Conservation (phyloP, 2,329 filamentous ascomycete species). For the Colletotrichum gloeosporioides region DNA sequence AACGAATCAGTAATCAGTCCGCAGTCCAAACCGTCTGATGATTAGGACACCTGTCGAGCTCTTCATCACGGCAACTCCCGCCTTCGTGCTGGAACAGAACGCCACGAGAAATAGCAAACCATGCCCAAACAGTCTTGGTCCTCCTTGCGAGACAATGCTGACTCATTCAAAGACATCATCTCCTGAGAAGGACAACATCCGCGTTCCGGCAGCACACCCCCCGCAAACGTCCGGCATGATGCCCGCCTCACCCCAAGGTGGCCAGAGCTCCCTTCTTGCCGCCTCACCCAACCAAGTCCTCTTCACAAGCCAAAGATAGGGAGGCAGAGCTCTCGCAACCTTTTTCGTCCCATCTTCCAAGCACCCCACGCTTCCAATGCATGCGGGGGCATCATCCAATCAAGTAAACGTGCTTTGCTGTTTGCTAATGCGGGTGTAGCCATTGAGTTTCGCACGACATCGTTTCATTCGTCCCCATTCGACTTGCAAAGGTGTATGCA, state of each 20-base stretch:
- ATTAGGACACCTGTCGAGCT: background rate
- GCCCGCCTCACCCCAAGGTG: background rate
- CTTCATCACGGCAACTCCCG: background rate
- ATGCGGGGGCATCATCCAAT: background rate
- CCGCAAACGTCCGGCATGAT: background rate
- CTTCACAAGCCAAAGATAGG: background rate
- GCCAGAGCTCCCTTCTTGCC: background rate
- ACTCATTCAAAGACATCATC: background rate
- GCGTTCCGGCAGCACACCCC: background rate
- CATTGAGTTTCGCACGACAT: background rate
- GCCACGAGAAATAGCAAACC: background rate
- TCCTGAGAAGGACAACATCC: background rate
- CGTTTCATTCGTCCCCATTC: background rate
- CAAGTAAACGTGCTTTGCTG: background rate
- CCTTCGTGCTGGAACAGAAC: background rate
- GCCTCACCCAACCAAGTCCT: background rate
- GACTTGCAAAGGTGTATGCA: background rate
- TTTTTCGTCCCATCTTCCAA: background rate
- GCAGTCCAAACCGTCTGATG: background rate
- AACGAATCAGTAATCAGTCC: background rate
- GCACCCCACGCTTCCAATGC: background rate
- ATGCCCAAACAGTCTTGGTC: background rate
- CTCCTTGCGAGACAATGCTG: background rate
- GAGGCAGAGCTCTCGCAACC: background rate
- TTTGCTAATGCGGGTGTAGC: background rate